A percentile compares a stretch with the other conserved stretches of the same genome.
These are phyloP conservation scores for Isochrysis galbana DNA, from an alignment of 78 protist genomes.

Conservation along the genomic window DNA sequence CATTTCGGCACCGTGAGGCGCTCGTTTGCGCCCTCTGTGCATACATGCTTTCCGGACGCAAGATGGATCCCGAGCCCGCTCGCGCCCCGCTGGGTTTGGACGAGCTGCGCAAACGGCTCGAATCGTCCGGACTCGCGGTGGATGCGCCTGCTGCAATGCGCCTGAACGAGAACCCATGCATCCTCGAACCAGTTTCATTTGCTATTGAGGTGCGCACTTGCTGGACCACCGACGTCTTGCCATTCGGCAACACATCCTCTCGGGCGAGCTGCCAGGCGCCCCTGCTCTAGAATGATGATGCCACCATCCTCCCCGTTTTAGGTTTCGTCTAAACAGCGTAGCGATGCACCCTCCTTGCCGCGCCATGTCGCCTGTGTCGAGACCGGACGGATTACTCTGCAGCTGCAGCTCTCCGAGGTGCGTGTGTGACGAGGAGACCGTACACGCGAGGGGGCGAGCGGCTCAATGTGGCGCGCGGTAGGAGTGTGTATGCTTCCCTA, in stretches of 20 bases:
- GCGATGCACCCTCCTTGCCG: background rate
- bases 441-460: too few species aligned
- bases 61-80: background rate
- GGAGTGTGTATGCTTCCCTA: too few species aligned
- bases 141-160: slow-evolving; percentile 7
- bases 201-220: background rate
- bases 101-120: background rate
- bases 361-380: background rate
- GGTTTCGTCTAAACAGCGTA: too few species aligned
- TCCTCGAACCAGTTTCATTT: background rate
- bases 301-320: too few species aligned
- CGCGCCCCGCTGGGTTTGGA: background rate
- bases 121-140: background rate
- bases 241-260: too few species aligned
- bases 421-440: too few species aligned
- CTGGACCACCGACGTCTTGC: too few species aligned
- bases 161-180: background rate
- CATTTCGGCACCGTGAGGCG: background rate
- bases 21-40: slow-evolving; percentile 20
- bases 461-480: too few species aligned
- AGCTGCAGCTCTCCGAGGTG: background rate
- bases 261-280: too few species aligned
- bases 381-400: background rate
- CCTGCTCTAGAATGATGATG: too few species aligned
- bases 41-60: background rate